A percentile compares a stretch with the other conserved stretches of the same genome.
Evolutionary conservation across 1,139 yeast genomes (phyloP).

Genomic region (Yamadazyma pseudoaaseri): DNA sequence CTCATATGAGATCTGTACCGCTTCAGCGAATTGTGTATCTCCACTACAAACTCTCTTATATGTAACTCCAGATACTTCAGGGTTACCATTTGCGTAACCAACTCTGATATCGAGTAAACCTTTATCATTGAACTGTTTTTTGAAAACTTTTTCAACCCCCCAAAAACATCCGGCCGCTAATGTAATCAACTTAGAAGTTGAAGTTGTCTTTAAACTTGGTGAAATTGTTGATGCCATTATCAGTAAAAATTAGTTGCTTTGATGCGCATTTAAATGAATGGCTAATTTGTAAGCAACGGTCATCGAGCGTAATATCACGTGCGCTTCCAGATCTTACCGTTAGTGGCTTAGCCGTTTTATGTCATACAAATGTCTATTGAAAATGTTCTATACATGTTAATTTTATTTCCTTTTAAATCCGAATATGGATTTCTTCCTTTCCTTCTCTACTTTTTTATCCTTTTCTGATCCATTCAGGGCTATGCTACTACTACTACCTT

Average conservation of each 20-base stretch:
- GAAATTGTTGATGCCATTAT: slow-evolving; percentile 21
- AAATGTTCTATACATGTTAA: too few relatives aligned
- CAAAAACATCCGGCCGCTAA: slow-evolving; percentile 90
- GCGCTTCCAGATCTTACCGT: background rate
- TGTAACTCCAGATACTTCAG: slow-evolving; percentile 49
- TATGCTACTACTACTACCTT: slow-evolving; percentile 15
- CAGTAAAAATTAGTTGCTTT: too few relatives aligned
- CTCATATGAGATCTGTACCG: slow-evolving; percentile 78
- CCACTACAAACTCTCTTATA: slow-evolving; percentile 79
- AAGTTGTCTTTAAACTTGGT: slow-evolving; percentile 34
- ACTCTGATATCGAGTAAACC: slow-evolving; percentile 77
- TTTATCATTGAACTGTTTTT: slow-evolving; percentile 59
- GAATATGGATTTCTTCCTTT: slow-evolving; percentile 34
- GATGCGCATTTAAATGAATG: too few relatives aligned
- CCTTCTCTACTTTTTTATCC: slow-evolving; percentile 13
- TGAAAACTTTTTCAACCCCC: slow-evolving; percentile 88
- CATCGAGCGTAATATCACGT: too few relatives aligned
- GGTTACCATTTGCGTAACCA: slow-evolving; percentile 84
- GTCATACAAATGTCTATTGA: too few relatives aligned
- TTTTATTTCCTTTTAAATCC: slow-evolving; percentile 35
- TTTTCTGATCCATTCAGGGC: slow-evolving; percentile 7
- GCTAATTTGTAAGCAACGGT: too few relatives aligned
- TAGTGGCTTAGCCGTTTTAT: too few relatives aligned
- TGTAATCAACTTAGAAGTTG: slow-evolving; percentile 52
- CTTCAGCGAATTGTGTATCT: slow-evolving; percentile 72